A percentile compares a stretch with the other conserved stretches of the same genome.
Conservation (phyloP, 2,329 filamentous ascomycete genomes). For the Alternaria gansuensis region DNA sequence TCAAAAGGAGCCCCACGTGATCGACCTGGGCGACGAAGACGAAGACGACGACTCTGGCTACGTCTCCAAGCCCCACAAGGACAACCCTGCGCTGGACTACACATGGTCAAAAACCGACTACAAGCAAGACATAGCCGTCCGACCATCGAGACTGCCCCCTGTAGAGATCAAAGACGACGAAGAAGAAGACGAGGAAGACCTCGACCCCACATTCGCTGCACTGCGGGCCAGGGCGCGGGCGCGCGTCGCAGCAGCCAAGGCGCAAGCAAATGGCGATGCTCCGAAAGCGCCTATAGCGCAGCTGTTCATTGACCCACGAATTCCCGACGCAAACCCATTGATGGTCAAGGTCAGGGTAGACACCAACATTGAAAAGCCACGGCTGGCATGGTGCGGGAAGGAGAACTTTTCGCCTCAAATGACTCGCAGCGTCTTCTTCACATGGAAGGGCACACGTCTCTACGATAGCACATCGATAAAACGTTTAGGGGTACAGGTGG, state of each 20-base stretch:
- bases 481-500: slow-evolving; percentile 59
- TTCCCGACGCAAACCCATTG: slow-evolving; percentile 68
- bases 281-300: slow-evolving; percentile 57
- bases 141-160: slow-evolving; percentile 17
- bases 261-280: slow-evolving; percentile 18
- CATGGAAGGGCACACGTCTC: slow-evolving; percentile 76
- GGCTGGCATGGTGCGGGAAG: slow-evolving; percentile 72
- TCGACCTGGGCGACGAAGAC: slow-evolving; percentile 41
- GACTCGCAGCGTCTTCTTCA: slow-evolving; percentile 72
- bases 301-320: slow-evolving; percentile 73
- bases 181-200: slow-evolving; percentile 42
- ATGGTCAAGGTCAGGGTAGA: slow-evolving; percentile 72
- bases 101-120: not conserved
- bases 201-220: slow-evolving; percentile 42
- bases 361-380: slow-evolving; percentile 72
- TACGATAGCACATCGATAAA: slow-evolving; percentile 74
- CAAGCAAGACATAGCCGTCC: slow-evolving; percentile 18
- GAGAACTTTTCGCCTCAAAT: slow-evolving; percentile 64
- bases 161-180: slow-evolving; percentile 17
- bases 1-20: slow-evolving; percentile 28
- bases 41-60: slow-evolving; percentile 26
- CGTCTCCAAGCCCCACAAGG: slow-evolving; percentile 20
- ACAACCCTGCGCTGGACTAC: slow-evolving; percentile 1
- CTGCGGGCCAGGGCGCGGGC: slow-evolving; percentile 40
- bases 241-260: slow-evolving; percentile 32